Evolutionary conservation across 139 green algal species (phyloP).

Genomic region (Haematococcus sp.): DNA sequence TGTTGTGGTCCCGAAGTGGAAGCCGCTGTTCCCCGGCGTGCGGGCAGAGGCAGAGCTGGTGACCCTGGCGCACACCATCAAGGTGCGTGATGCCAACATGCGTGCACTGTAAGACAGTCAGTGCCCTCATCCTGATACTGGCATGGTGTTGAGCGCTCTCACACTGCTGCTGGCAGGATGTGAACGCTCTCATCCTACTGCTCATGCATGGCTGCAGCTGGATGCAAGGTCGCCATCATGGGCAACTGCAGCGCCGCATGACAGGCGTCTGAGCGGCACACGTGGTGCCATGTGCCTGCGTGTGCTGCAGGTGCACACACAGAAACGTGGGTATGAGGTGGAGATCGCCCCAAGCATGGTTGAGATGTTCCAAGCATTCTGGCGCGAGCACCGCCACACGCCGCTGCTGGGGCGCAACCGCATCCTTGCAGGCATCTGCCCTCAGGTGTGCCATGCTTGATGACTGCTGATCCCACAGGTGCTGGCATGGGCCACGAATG

Average conservation of each 20-base stretch:
- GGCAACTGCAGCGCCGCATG: no score
- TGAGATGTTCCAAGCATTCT: slow-evolving; percentile 48
- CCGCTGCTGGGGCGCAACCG: slow-evolving; percentile 64
- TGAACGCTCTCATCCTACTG: no score
- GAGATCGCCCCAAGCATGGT: slow-evolving; percentile 13
- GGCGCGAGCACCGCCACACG: slow-evolving; percentile 42
- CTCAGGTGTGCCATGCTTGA: slow-evolving; percentile 51
- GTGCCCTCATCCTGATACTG: no score
- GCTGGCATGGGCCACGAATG: no score
- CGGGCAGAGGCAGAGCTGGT: slow-evolving; percentile 70
- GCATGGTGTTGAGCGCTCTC: no score
- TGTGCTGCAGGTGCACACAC: background rate
- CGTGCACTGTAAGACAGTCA: background rate
- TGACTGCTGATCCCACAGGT: no score
- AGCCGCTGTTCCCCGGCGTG: slow-evolving; percentile 37
- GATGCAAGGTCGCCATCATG: no score
- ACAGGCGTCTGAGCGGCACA: no score
- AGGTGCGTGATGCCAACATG: background rate
- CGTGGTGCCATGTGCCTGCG: no score
- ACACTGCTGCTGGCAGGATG: no score
- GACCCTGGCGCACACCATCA: slow-evolving; percentile 49
- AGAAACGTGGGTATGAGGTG: slow-evolving; percentile 18
- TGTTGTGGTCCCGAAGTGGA: slow-evolving; percentile 66
- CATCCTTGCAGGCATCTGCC: slow-evolving; percentile 76
- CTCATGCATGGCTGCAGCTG: no score